Base-by-base conservation (phyloP, 2,329 filamentous ascomycete species). In the Aspergillus sp. region DNA sequence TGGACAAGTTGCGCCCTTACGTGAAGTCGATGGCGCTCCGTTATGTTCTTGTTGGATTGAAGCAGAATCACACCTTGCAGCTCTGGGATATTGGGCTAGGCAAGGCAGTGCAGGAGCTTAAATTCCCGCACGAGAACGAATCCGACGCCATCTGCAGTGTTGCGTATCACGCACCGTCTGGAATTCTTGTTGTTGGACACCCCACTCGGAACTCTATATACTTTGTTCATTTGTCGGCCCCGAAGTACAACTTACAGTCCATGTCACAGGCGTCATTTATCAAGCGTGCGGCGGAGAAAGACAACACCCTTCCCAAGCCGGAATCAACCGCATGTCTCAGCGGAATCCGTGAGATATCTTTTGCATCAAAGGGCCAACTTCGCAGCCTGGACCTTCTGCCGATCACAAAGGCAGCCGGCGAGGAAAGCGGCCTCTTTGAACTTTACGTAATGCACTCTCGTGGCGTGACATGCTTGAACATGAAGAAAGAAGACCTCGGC, bases 71-170 rank as follows among this genome's bases (percentile, higher is more conserved):
- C 78, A 96, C 93, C 56, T 86, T 99, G 61, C 96, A 99, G 80
- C 86, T 99, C 45, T 99, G 95, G 96, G 95, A 99, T 80, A 87
- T 99, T 70, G 92, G 90, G 43, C 87, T 99, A 35, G 90, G 90
- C 65, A 97, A 97, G 77, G 91, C 93, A 31, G 95, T 99, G 39
- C 93, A 99, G 74, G 95, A 99, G 78, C 88, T 99, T 73, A 95
- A 96, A 73, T 86, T 99, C 56, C 95, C 95, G 1, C 93, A 99
- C 72, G 90, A 90, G 77, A 96, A 95, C 71, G 93, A 98, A 73
- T 96, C 91, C 3, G 93, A 97, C 75, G 92, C 92, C n/a, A 93
- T 98, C 60, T 99, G 95, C 82, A 98, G 93, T 72, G 90, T 99
- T 71, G 88, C 90, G 71, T 99, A 98, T 74, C 93, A 99, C 73